Conservation (phyloP, 1,139 yeast species). For the Suhomyces atakaporum region DNA sequence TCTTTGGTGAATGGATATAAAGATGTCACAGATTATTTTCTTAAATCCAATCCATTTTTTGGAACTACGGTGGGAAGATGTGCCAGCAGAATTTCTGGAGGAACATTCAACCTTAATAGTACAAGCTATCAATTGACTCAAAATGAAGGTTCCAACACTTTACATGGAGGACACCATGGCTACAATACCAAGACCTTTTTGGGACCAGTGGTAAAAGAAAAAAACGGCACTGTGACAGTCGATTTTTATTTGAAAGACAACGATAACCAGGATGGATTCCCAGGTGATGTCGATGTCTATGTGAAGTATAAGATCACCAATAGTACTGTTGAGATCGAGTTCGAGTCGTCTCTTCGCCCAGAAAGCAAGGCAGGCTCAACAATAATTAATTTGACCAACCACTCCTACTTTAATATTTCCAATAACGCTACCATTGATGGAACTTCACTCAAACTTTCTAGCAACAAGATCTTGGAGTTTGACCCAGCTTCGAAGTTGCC, state of each 20-base stretch:
- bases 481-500: slow-evolving; percentile 41
- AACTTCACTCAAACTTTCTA: slow-evolving; percentile 30
- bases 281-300: slow-evolving; percentile 48
- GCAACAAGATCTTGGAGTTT: slow-evolving; percentile 40
- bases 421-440: slow-evolving; percentile 34
- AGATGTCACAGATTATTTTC: slow-evolving; percentile 37
- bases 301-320: slow-evolving; percentile 45
- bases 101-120: slow-evolving; percentile 44
- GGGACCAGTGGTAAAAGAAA: slow-evolving; percentile 50
- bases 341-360: slow-evolving; percentile 29
- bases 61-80: slow-evolving; percentile 68
- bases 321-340: slow-evolving; percentile 45
- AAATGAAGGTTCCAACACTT: slow-evolving; percentile 46
- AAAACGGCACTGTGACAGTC: slow-evolving; percentile 35
- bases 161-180: slow-evolving; percentile 57
- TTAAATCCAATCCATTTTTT: slow-evolving; percentile 48
- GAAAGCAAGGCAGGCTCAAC: slow-evolving; percentile 40
- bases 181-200: slow-evolving; percentile 51
- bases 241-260: slow-evolving; percentile 45
- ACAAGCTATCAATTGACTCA: slow-evolving; percentile 39
- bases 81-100: slow-evolving; percentile 60
- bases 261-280: slow-evolving; percentile 56
- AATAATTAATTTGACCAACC: slow-evolving; percentile 62
- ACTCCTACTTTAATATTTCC: slow-evolving; percentile 55
- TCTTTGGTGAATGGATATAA: slow-evolving; percentile 38